Evolutionary conservation across 768 basidiomycete species (phyloP), one percentile per base, ranked within the genome.

Genomic region (Lentinula sp.): DNA sequence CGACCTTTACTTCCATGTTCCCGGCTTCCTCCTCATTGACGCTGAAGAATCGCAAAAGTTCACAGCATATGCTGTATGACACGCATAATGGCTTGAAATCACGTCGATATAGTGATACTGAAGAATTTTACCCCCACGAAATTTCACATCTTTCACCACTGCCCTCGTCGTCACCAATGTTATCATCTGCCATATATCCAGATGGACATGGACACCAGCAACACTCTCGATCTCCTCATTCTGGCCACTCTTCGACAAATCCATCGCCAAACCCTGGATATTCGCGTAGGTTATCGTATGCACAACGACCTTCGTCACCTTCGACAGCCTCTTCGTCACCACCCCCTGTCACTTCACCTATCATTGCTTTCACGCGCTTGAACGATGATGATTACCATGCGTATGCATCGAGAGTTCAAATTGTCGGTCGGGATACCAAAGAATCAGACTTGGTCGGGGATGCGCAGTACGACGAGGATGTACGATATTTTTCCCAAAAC

Each of bases 1-100:
- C 55, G 55, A 56, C 55, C 39, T 18, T 43, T 43, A 56, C 55
- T 43, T 56, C 55, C 55, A 56, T 56, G 55, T 56, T 43, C 55
- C 55, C 41, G 16, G 41, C 8, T 43, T 43, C 55, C 9, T 54
- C 53, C 2, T 56, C 55, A 43, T 56, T 23, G 18, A 15, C 5
- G 13, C 36, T 37, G 39, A 18, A 56, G 16, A 12, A 28, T 56
- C 12, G 4, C 6, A 20, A 10, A 15, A 43, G 28, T 43, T 43
- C 41, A 5, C 55, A 56, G 12, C 39, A 20, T 10, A 28, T 16
- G 3, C 12, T 4, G 13, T 13, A 56, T 43, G 23, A 10, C 18
- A 43, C 23, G 12, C 23, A 41, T 16, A 13, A 56, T 28, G 41
- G 36, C 6, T 12, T 23, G 23, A 42, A 3, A 12, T 4, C 23